Conservation (phyloP, 768 basidiomycete genomes). For the Naganishia antarctica region DNA sequence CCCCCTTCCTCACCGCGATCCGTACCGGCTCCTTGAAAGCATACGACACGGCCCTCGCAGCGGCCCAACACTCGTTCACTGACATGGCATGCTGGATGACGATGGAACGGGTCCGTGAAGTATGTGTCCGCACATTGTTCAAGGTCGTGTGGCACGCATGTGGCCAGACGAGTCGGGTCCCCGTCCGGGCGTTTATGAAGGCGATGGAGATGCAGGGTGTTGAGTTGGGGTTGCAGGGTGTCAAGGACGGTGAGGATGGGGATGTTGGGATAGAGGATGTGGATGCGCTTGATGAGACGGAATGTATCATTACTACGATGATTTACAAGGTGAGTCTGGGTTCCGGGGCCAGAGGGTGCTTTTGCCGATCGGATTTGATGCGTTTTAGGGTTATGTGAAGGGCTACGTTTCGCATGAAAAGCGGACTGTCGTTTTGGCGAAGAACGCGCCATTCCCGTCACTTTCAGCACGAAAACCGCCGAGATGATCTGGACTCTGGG, state of each 20-base stretch:
- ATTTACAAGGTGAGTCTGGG: conserved; percentile 62
- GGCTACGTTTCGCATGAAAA: conserved; percentile 96
- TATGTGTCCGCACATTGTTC: conserved; percentile 77
- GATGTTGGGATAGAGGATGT: background rate
- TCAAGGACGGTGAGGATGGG: conserved; percentile 40
- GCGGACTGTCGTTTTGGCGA: conserved; percentile 84
- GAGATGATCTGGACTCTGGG: background rate
- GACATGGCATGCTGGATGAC: conserved; percentile 72
- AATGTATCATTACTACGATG: conserved; percentile 92
- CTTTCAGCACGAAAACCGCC: conserved; percentile 42
- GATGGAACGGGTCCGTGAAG: conserved; percentile 79
- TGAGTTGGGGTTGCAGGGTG: conserved; percentile 56
- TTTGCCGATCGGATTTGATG: background rate
- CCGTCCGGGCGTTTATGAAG: conserved; percentile 73
- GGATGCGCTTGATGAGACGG: conserved; percentile 58
- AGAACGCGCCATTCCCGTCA: conserved; percentile 72
- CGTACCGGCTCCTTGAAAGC: conserved; percentile 66
- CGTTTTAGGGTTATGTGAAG: conserved; percentile 64
- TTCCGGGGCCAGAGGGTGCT: background rate
- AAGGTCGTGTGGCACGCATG: conserved; percentile 65
- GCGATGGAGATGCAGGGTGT: conserved; percentile 68
- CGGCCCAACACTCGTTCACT: conserved; percentile 5
- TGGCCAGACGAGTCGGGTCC: conserved; percentile 69
- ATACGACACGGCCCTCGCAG: conserved; percentile 71
- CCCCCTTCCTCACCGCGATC: conserved; percentile 76